Evolutionary conservation across 257 asterid genomes (phyloP), one percentile per base, ranked within the genome.

Genomic region (Petunia axillaris): DNA sequence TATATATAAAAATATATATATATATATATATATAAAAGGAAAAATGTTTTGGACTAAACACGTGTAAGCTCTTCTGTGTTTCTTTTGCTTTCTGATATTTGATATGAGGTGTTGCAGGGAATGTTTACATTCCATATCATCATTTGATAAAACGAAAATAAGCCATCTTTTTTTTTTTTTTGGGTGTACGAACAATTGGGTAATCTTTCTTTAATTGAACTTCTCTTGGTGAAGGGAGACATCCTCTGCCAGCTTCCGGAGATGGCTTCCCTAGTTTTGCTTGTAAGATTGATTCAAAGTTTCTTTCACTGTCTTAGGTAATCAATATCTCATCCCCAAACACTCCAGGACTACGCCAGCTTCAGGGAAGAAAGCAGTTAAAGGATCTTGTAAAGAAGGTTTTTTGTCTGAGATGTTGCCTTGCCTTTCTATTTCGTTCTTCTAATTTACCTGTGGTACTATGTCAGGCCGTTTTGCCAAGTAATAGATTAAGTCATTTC

Each of bases 321-420:
- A 86, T 96, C 85, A 96, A 96, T 84, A 88, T 96, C 71, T 96
- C 98, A 57, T 96, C 99, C 41, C 98, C 98, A 6, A 96, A 96
- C 81, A 96, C 99, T 66, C 99, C 99, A 48, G 99, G 99, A 77
- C 80, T 96, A 85, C 91, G 98, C 87, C 98, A 96, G 75, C 97
- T 96, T 78, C 99, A 96, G 85, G 99, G 98, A 77, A 90, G 99
- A 81, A 94, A 92, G 71, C 99, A 96, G 82, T 84, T 96, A 87
- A 96, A 96, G 87, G 99, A 96, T 85, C 97, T 96, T 59, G 99
- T 96, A 36, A 96, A 94, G 87, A 96, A 91, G 97, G 99, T 96
- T 52, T 73, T 74, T 38, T 35, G 10, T 54, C 77, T 82, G 68
- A 36, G 59, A 57, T 8, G 50, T 6, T 50, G 13, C 60, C 71